phyloP scores from a whole-genome alignment of 2,329 filamentous ascomycete species.

The Beauveria brongniartii region DNA sequence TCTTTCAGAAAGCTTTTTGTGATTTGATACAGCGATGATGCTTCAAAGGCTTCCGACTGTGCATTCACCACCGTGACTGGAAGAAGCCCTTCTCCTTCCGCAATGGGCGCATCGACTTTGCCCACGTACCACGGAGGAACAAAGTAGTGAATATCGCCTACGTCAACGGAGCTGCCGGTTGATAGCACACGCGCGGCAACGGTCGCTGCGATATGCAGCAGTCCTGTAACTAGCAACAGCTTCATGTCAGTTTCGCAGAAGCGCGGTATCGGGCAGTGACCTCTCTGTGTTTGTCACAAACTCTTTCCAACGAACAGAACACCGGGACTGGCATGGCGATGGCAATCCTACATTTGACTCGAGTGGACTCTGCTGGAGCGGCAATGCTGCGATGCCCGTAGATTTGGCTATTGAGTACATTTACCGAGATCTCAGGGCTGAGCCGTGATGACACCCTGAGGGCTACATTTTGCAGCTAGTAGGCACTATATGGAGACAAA shows the following conservation, averaged over 20 bases:
- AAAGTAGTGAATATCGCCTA: slow-evolving; percentile 12
- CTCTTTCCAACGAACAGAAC: neutral
- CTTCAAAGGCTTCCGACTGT: neutral
- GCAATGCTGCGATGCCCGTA: neutral
- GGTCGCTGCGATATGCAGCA: neutral
- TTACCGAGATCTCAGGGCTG: neutral
- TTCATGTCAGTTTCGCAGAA: neutral
- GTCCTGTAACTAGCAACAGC: neutral
- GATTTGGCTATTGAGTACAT: neutral
- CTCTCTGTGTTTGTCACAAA: neutral
- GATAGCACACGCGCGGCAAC: neutral
- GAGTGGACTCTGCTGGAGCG: neutral
- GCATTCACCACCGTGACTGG: slow-evolving; percentile 3
- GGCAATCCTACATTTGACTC: too few species aligned
- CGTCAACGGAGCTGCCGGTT: slow-evolving; percentile 11
- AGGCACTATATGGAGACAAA: neutral
- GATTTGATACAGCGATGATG: neutral
- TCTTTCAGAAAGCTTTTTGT: neutral
- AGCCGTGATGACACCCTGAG: neutral
- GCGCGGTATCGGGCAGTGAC: neutral
- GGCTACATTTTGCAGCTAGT: neutral
- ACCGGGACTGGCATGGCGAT: too few species aligned
- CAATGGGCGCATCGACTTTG: neutral
- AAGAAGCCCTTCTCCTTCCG: neutral
- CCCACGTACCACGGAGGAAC: slow-evolving; percentile 12